Evolutionary conservation across 768 basidiomycete species (phyloP), one percentile per base, ranked within the genome.

Genomic region (Dioszegia hungarica): DNA sequence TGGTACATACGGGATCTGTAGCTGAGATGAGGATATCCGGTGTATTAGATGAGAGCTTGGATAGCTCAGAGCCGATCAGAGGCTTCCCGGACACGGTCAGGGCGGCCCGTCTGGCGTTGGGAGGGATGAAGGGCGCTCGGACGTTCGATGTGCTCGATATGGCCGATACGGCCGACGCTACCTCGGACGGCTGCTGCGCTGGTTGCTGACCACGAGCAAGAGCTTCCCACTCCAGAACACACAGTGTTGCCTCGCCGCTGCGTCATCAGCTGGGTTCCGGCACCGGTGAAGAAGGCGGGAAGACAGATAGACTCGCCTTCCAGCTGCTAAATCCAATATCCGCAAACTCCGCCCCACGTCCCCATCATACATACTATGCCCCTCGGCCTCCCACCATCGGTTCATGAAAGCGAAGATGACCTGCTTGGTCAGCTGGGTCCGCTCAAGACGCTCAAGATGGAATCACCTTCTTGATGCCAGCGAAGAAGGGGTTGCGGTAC

Each of bases 401-500:
- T 74, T 75, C 65, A 75, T 59, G n/a, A 72, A 60, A 3, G 79
- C 79, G 58, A 12, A 57, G 55, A 34, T 51, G 40, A 61, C 50
- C 49, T 63, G 34, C 17, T 6, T 5, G 12, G 17, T 53, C 28
- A 53, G 38, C 36, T 1, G 15, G 24, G 19, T 37, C 9, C 34
- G 12, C n/a, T 22, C 3, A 6, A 6, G 17, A 19, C 6, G 22
- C 3, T 11, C 28, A 15, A n/a, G 15, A 31, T 31, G 11, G 48
- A 14, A 68, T 81, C 81, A 70, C 72, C 27, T 80, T 80, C 56
- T 82, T 80, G 51, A 87, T 79, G 5, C 84, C 85, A 1, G 83
- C 84, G 60, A 83, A 86, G 74, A 87, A 86, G 0, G 86, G 85
- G 66, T 87, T 87, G 12, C 86, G 82, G 73, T 88, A 87, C 10